Percentiles rank a stretch among this genome's conserved stretches.
phyloP scores from a whole-genome alignment of 139 green algal genomes.

The Gonium pectorale region DNA sequence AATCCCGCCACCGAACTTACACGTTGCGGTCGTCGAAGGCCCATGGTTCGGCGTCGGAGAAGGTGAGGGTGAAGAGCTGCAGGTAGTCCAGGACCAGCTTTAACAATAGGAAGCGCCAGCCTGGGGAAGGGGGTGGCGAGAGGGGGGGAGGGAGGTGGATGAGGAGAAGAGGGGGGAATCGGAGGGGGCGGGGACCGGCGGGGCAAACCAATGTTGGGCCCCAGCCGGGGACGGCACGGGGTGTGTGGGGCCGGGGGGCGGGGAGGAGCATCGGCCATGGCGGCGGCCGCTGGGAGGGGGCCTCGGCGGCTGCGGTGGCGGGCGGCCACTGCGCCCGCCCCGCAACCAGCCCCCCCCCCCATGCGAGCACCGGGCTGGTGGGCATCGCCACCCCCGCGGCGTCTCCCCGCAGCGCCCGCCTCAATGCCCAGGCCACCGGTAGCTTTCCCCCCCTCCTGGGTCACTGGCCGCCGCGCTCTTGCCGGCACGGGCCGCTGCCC shows the following conservation, averaged over 20 bases:
- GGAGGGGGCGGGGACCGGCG: too few species aligned
- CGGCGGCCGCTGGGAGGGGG: not conserved
- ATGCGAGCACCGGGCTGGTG: too few species aligned
- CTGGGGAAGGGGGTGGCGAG: not conserved
- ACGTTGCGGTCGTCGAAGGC: conserved; percentile 13
- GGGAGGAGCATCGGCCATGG: not conserved
- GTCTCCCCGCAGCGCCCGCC: too few species aligned
- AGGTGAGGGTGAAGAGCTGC: conserved; percentile 46
- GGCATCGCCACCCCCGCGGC: too few species aligned
- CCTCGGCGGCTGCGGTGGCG: not conserved
- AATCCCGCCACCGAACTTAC: conserved; percentile 8
- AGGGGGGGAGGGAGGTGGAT: not conserved
- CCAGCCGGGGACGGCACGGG: not conserved
- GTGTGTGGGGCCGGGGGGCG: not conserved
- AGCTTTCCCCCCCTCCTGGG: too few species aligned
- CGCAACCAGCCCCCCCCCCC: too few species aligned
- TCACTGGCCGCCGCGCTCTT: too few species aligned
- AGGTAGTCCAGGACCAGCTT: conserved; percentile 46
- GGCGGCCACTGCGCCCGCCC: not conserved
- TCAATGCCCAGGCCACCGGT: too few species aligned
- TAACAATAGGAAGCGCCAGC: conserved; percentile 34
- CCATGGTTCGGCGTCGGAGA: conserved; percentile 22
- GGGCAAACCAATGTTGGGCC: not conserved
- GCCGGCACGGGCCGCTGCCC: too few species aligned
- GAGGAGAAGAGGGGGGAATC: not conserved